Base-by-base conservation (phyloP, 768 basidiomycete genomes). In the Crepidotus variabilis region DNA sequence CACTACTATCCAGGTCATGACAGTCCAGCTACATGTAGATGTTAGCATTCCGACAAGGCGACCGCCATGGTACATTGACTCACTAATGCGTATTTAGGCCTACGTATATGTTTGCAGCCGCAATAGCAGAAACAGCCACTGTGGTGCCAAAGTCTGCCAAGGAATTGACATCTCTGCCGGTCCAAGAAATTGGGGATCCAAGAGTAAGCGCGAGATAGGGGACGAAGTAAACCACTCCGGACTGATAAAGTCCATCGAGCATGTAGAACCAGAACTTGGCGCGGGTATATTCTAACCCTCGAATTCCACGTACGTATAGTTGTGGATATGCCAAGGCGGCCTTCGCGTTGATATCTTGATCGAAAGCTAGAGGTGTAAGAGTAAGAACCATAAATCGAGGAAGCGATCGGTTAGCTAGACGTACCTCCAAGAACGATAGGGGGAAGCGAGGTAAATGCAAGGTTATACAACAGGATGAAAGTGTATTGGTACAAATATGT, bases 401-500 rank as follows among this genome's bases (percentile, higher is more conserved):
- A 34, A 32, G 36, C 8, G 14, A 20, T 28, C 50, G 52, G 45
- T 50, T 14, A 22, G 53, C 33, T 46, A 58, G 13, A 53, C 81
- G 53, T 67, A 93, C 92, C 89, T 71, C 96, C 96, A 56, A 98
- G 81, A 46, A 87, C 80, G 50, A 92, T 90, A 58, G 98, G 93
- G 16, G 96, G 96, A 18, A 98, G 75, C 1, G 94, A 93, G 1
- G 96, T 98, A 76, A 98, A 98, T 68, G 90, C 74, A 67, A 95
- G 78, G 72, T 94, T 98, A 78, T 84, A 97, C 57, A 97, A 76
- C 63, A 97, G 75, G 61, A 98, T 87, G 75, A 96, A 94, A 16
- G 94, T 94, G 72, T 94, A 94, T 64, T 96, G 88, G 68, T 94
- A 98, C 65, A 98, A 72, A 75, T 96, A 97, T 2, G 94, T 95